A percentile compares a stretch with the other conserved stretches of the same genome.
phyloP scores from a whole-genome alignment of 139 green algal species.

The Picochlorum sp. region DNA sequence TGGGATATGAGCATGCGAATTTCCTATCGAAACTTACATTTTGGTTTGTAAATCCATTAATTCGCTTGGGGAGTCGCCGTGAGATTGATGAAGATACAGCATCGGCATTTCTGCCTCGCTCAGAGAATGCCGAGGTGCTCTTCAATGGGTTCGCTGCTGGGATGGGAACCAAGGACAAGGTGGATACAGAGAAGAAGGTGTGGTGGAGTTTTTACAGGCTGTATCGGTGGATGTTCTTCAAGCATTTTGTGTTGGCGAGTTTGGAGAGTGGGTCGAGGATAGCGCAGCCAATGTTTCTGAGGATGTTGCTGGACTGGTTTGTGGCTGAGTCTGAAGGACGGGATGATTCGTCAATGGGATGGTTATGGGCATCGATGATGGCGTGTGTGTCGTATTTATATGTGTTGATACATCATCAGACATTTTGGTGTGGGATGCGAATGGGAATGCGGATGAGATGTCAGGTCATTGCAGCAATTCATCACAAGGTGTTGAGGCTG shows the following conservation, averaged over 20 bases:
- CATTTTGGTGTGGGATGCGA: slow-evolving; percentile 49
- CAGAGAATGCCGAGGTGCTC: slow-evolving; percentile 24
- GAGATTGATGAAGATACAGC: slow-evolving; percentile 22
- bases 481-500: slow-evolving; percentile 56
- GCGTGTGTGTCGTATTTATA: slow-evolving; percentile 38
- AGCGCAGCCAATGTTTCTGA: slow-evolving; percentile 49
- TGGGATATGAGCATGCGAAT: background rate
- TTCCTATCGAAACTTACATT: slow-evolving; percentile 28
- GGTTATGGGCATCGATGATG: slow-evolving; percentile 55
- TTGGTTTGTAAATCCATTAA: slow-evolving; percentile 38
- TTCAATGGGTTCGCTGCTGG: slow-evolving; percentile 34
- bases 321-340: background rate
- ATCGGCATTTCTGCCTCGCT: slow-evolving; percentile 7
- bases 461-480: slow-evolving; percentile 35
- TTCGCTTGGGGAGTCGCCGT: slow-evolving; percentile 20
- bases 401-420: slow-evolving; percentile 64
- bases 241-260: slow-evolving; percentile 42
- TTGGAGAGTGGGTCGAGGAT: slow-evolving; percentile 48
- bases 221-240: slow-evolving; percentile 33
- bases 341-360: slow-evolving; percentile 34
- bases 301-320: slow-evolving; percentile 62
- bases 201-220: slow-evolving; percentile 35
- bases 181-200: background rate
- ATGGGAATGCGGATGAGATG: slow-evolving; percentile 58
- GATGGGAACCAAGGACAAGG: background rate